A percentile compares a stretch with the other conserved stretches of the same genome.
Evolutionary conservation across 1,284 basidiomycete genomes (phyloP).

Genomic region (Cerioporus squamosus): DNA sequence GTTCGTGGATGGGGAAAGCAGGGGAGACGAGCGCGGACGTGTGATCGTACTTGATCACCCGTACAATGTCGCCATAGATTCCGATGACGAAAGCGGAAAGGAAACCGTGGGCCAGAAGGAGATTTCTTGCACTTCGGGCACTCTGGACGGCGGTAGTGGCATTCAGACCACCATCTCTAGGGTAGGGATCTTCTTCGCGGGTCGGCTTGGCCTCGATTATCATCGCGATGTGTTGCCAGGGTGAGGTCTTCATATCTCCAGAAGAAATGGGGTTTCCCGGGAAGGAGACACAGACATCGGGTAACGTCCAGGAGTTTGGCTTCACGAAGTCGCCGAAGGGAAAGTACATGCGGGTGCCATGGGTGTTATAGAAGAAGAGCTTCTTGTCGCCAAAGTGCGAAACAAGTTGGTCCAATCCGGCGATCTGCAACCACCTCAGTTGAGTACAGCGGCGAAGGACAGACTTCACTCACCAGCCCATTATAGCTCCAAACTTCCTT

Average conservation of each 20-base stretch:
- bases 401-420: not conserved
- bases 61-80: slow-evolving; percentile 12
- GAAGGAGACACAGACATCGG: slow-evolving; percentile 12
- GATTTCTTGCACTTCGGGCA: slow-evolving; percentile 9
- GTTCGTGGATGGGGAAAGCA: not conserved
- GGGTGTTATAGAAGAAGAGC: not conserved
- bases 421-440: not conserved
- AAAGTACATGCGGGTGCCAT: not conserved
- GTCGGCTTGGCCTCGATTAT: slow-evolving; percentile 12
- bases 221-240: slow-evolving; percentile 2
- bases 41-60: slow-evolving; percentile 11
- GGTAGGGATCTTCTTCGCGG: slow-evolving; percentile 6
- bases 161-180: not conserved
- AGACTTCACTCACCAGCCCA: not conserved
- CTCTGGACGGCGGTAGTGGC: slow-evolving; percentile 7
- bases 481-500: not conserved
- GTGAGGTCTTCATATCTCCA: not conserved
- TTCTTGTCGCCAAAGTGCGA: not conserved
- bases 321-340: slow-evolving; percentile 1
- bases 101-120: slow-evolving; percentile 10
- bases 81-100: slow-evolving; percentile 17
- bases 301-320: slow-evolving; percentile 2
- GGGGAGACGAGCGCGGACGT: slow-evolving; percentile 11
- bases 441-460: not conserved
- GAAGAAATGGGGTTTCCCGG: not conserved